Evolutionary conservation across 306 rosid species (phyloP), one percentile per base, ranked within the genome.

Genomic region (Ziziphus jujuba): DNA sequence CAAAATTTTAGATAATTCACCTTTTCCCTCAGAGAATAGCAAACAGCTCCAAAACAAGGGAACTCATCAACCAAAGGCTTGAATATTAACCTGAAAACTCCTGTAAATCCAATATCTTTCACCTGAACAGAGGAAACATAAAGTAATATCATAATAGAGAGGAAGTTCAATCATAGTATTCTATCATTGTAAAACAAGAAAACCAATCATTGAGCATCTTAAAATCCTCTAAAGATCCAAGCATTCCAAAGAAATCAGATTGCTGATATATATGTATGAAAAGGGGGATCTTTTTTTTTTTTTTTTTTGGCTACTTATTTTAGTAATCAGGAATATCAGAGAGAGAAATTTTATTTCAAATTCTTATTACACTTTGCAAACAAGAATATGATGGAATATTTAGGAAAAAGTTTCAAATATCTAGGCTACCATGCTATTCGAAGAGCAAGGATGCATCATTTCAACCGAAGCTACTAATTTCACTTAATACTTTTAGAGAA

Each of bases 11-110:
- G 59, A 77, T 38, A 33, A 15, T 59, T 15, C 68, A 88, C 99
- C 99, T 95, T 95, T 71, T 95, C 86, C 66, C 89, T 82, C 72
- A 95, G 70, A 71, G 99, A 95, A 84, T 84, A 95, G 81, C 96
- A 75, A 77, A 95, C 75, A 56, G 99, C 99, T 73, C 99, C 99
- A 80, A 95, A 95, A 52, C 99, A 91, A 6, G 97, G 99, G 69
- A 95, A 85, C 81, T 88, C 97, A 0, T 90, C 79, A 52, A 95
- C 96, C 53, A 90, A 75, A 16, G 99, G 99, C 88, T 85, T 95
- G 72, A 95, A 93, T 70, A 95, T 90, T 80, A 95, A 66, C 85
- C 99, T 85, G 78, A 93, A 93, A 74, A 95, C 84, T 24, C 99
- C 99, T 0, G 96, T 88, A 85, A 95, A 95, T 80, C 97, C 99